These are phyloP conservation scores for Martensiomyces pterosporus DNA, from an alignment of 192 early-diverging fungal genomes.

Conservation along the genomic window DNA sequence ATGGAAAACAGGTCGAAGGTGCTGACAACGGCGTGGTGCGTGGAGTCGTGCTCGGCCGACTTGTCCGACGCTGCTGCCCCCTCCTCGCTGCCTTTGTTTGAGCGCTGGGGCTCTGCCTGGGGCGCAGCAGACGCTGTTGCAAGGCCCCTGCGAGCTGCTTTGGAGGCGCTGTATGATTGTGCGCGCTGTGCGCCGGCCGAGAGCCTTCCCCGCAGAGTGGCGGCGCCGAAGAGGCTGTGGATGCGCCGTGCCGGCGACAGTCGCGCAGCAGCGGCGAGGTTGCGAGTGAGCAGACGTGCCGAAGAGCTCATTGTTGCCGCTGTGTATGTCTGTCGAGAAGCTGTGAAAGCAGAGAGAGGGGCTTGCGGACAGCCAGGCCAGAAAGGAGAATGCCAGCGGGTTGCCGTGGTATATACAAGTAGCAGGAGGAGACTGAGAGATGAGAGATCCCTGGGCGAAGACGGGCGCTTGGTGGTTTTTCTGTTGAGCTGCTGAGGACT, in stretches of 20 bases:
- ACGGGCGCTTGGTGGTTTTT: no score
- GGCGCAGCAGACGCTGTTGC: slow-evolving; percentile 26
- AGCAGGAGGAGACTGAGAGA: no score
- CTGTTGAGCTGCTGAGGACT: no score
- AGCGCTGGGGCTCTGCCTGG: slow-evolving; percentile 30
- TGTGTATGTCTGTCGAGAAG: no score
- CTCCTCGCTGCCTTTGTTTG: slow-evolving; percentile 10
- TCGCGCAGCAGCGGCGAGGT: slow-evolving; percentile 11
- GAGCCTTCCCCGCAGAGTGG: background rate
- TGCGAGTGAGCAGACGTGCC: slow-evolving; percentile 19
- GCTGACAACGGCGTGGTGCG: slow-evolving; percentile 80
- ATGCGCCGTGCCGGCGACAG: background rate
- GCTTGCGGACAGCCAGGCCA: background rate
- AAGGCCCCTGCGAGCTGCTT: slow-evolving; percentile 5
- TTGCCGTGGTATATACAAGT: no score
- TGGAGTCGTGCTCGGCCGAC: slow-evolving; percentile 33
- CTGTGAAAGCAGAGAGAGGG: background rate
- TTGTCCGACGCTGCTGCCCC: slow-evolving; percentile 8
- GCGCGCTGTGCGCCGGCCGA: background rate
- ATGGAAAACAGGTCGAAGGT: slow-evolving; percentile 96
- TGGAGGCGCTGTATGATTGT: background rate
- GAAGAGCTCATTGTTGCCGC: slow-evolving; percentile 27
- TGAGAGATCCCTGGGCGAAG: no score
- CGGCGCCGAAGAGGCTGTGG: background rate
- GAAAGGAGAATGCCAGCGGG: no score